phyloP scores from a whole-genome alignment of 1,284 basidiomycete genomes.

The Ganoderma leucocontextum region DNA sequence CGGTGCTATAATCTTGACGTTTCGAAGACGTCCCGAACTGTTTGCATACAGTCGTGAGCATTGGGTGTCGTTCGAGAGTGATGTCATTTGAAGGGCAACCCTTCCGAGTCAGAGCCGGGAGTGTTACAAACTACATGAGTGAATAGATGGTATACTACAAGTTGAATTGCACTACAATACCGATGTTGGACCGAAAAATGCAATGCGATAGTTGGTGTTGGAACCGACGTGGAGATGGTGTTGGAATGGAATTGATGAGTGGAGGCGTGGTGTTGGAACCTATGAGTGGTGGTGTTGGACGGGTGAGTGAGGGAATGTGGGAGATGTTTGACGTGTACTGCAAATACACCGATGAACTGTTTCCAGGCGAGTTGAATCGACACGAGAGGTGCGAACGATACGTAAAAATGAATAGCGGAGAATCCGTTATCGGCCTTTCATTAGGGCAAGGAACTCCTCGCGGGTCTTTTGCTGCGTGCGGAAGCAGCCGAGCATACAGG shows the following conservation, averaged over 20 bases:
- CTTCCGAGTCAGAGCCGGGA: not conserved
- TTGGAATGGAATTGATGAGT: not conserved
- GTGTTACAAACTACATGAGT: not conserved
- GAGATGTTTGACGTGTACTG: constrained; percentile 18
- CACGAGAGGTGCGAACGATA: constrained; percentile 5
- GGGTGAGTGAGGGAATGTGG: not conserved
- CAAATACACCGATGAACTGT: constrained; percentile 34
- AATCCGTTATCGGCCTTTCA: constrained; percentile 57
- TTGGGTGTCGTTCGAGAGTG: not conserved
- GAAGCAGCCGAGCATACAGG: constrained; percentile 99
- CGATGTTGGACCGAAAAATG: constrained; percentile 30
- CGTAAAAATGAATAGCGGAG: not conserved
- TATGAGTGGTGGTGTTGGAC: not conserved
- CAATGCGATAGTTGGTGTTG: constrained; percentile 18
- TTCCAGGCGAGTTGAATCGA: constrained; percentile 38
- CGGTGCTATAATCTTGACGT: constrained; percentile 20
- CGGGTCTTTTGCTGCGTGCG: constrained; percentile 96
- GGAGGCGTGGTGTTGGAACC: not conserved
- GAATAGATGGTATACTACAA: constrained; percentile 30
- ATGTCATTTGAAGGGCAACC: not conserved
- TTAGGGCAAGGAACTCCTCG: constrained; percentile 91
- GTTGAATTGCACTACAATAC: constrained; percentile 37
- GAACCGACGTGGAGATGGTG: not conserved
- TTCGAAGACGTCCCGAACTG: not conserved
- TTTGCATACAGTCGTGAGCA: not conserved